Evolutionary conservation across 202 grass and related monocot species (phyloP), one percentile per base, ranked within the genome.

Genomic region (Miscanthus sacchariflorus): DNA sequence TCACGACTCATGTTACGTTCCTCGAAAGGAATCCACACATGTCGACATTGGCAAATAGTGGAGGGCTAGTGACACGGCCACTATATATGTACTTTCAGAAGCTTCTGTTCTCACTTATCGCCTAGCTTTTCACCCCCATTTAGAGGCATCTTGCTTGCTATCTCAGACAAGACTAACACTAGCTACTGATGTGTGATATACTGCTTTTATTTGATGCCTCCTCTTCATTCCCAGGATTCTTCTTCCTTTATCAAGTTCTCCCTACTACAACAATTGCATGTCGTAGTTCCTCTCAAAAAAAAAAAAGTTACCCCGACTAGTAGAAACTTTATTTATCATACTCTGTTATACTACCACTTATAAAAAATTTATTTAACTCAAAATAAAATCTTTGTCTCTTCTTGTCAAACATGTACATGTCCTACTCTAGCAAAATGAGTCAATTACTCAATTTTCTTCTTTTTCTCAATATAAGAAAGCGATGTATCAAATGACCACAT

Each of bases 31-130:
- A 76, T 81, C 54, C 30, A 21, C 74, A 33, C 10, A 30, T 69
- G 79, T 82, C 64, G 71, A 85, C 69, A 92, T 72, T 81, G 68
- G 72, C 59, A 81, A 74, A 17, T 35, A 76, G 74, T 80, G 80
- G 75, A 68, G 8, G 17, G 0, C 27, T 0, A 67, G 67, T 42
- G 73, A 83, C 79, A 42, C 30, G 0, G 7, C 61, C 84, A 72
- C 76, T 23, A 67, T 25, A 35, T 68, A 21, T 83, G 82, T 64
- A 52, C 91, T 85, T 90, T 73, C 38, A 13, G 76, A 87, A 90
- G 10, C 76, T 78, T 85, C 76, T 73, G 49, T 89, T 89, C 80
- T 87, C 68, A 70, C 36, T 81, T 74, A 36, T 12, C 36, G 17
- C 12, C 54, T 80, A 61, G 56, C 56, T 59, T 59, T 59, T 59